Percentiles rank a stretch among this genome's conserved stretches.
phyloP scores from a whole-genome alignment of 345 rosid species.

The Litchi chinensis region DNA sequence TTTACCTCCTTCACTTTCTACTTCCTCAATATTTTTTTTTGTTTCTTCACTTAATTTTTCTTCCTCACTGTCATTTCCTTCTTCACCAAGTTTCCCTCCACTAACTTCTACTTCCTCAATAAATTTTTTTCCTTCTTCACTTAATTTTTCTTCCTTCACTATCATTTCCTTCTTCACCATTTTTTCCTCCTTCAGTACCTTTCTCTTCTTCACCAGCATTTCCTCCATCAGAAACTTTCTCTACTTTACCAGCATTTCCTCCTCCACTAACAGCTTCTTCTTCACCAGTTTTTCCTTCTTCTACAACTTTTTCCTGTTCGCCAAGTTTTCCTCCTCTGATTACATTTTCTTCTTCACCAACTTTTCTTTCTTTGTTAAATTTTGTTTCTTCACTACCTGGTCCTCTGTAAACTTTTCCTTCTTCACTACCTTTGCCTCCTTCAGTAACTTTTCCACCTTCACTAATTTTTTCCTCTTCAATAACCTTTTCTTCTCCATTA shows the following conservation, averaged over 20 bases:
- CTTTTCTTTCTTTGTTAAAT: neutral
- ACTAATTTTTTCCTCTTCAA: neutral
- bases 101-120: no score
- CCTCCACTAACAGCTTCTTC: neutral
- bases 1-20: neutral
- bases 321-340: neutral
- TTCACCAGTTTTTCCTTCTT: neutral
- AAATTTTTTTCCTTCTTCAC: neutral
- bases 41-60: neutral
- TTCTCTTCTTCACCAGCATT: slow-evolving; percentile 28
- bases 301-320: neutral
- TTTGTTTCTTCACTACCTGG: slow-evolving; percentile 19
- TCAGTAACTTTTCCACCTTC: neutral
- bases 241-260: no score
- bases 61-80: neutral
- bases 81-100: neutral
- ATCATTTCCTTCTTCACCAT: slow-evolving; percentile 15
- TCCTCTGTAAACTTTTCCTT: slow-evolving; percentile 12
- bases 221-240: neutral
- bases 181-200: slow-evolving; percentile 9
- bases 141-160: slow-evolving; percentile 2
- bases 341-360: neutral
- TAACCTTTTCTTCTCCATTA: slow-evolving; percentile 23
- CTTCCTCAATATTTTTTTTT: neutral
- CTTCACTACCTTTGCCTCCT: slow-evolving; percentile 15